Evolutionary conservation across 164 flowering plant species (phyloP), one percentile per base, ranked within the genome.

Genomic region (Akebia trifoliata): DNA sequence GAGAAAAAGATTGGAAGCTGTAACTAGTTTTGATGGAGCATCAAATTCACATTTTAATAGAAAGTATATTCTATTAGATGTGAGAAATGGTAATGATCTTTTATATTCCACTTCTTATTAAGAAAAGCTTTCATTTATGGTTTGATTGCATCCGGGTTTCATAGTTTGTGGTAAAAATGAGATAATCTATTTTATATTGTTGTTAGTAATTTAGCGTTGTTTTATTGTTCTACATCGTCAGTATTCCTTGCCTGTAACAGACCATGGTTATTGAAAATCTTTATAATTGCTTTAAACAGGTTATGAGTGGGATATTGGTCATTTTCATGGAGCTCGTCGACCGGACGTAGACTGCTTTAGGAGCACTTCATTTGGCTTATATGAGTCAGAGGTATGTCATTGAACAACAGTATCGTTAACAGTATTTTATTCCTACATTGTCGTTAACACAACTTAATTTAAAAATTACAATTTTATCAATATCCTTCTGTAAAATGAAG

Each of bases 241-340:
- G n/a, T n/a, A n/a, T 18, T 21, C 24, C 8, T 10, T 43, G 22
- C 24, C n/a, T n/a, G n/a, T n/a, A n/a, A n/a, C 30, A 25, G 36
- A 11, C 21, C 31, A 0, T 40, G 48, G 24, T 25, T 28, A n/a
- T 55, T n/a, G n/a, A n/a, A n/a, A n/a, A n/a, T n/a, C n/a, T n/a
- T n/a, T n/a, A n/a, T n/a, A n/a, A n/a, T n/a, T n/a, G n/a, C n/a
- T 60, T 60, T 28, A 49, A 63, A 39, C 67, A 91, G 98, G 94
- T 59, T 87, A 93, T 75, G 98, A 93, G 59, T 89, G 98, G 98
- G 98, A 89, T 70, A 71, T 93, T 66, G 98, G 98, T 50, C 98
- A 89, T 69, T 89, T 93, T 61, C 54, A 31, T 59, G 96, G 93
- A 25, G 90, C 92, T 64, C 81, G 64, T 38, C 73, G 95, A 39